Conservation (phyloP, 2,329 filamentous ascomycete species). For the Aaosphaeria arxii region DNA sequence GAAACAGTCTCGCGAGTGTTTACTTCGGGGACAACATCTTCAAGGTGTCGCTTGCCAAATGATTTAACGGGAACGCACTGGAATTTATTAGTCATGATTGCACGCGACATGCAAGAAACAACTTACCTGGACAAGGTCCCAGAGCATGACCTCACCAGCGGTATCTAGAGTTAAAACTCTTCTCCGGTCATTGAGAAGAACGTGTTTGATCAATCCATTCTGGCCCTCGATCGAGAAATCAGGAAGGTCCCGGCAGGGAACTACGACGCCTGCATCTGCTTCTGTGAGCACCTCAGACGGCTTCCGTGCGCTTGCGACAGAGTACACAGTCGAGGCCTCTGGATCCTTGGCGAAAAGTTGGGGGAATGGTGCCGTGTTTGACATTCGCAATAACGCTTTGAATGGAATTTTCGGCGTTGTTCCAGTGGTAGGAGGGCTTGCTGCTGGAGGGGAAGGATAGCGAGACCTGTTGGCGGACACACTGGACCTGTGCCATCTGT, state of each 20-base stretch:
- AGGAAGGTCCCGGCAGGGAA: conserved; percentile 43
- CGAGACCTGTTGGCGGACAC: conserved; percentile 44
- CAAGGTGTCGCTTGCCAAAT: conserved; percentile 92
- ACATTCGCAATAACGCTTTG: conserved; percentile 76
- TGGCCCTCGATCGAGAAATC: conserved; percentile 76
- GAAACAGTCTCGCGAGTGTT: conserved; percentile 88
- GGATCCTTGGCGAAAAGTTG: conserved; percentile 50
- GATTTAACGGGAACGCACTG: conserved; percentile 83
- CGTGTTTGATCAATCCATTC: conserved; percentile 91
- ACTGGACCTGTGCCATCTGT: conserved; percentile 54
- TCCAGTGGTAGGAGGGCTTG: conserved; percentile 30
- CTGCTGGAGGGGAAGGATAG: conserved; percentile 36
- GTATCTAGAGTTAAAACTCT: conserved; percentile 90
- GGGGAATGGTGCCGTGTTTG: conserved; percentile 78
- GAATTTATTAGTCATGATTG: conserved; percentile 11
- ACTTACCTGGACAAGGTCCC: conserved; percentile 82
- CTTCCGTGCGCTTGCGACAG: conserved; percentile 52
- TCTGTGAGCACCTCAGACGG: conserved; percentile 55
- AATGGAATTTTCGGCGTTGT: conserved; percentile 63
- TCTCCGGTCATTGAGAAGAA: conserved; percentile 84
- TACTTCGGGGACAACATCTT: conserved; percentile 83
- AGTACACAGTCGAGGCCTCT: conserved; percentile 55
- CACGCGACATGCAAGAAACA: background rate
- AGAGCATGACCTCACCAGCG: conserved; percentile 88
- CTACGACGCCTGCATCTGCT: conserved; percentile 23